Conservation (phyloP, 2,329 filamentous ascomycete genomes). For the Bipolaris bicolor region DNA sequence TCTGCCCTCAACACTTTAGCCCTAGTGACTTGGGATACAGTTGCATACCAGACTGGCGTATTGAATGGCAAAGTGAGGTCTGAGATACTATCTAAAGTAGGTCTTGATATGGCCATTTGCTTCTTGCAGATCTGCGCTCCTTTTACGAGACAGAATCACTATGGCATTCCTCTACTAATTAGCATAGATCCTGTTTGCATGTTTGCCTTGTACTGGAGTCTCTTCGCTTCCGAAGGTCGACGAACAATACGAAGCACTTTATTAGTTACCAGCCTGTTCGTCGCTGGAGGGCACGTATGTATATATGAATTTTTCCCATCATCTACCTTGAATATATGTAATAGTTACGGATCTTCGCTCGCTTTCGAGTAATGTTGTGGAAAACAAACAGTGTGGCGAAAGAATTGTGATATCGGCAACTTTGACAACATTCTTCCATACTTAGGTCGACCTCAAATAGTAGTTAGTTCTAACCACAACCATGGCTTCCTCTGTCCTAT, state of each 20-base stretch:
- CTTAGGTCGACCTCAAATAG: not conserved
- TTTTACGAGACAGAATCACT: not conserved
- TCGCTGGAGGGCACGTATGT: not conserved
- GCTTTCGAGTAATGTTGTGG: not conserved
- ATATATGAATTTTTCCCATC: not conserved
- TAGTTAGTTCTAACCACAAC: not conserved
- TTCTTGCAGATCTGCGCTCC: not conserved
- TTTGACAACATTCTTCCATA: not conserved
- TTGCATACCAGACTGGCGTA: not conserved
- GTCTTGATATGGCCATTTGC: not conserved
- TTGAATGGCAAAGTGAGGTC: not conserved
- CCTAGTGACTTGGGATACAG: not conserved
- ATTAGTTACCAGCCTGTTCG: not conserved
- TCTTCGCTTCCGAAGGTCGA: not conserved
- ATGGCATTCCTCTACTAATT: not conserved
- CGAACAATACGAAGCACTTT: not conserved
- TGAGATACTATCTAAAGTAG: not conserved
- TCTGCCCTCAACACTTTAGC: not conserved
- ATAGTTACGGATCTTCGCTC: not conserved
- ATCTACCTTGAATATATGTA: not conserved
- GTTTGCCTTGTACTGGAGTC: not conserved
- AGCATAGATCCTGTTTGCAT: not conserved
- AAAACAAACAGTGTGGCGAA: not conserved
- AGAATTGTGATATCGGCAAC: no score
- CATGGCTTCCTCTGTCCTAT: not conserved